Conservation (phyloP, 2,329 filamentous ascomycete genomes). For the Fusarium sarcochroum region DNA sequence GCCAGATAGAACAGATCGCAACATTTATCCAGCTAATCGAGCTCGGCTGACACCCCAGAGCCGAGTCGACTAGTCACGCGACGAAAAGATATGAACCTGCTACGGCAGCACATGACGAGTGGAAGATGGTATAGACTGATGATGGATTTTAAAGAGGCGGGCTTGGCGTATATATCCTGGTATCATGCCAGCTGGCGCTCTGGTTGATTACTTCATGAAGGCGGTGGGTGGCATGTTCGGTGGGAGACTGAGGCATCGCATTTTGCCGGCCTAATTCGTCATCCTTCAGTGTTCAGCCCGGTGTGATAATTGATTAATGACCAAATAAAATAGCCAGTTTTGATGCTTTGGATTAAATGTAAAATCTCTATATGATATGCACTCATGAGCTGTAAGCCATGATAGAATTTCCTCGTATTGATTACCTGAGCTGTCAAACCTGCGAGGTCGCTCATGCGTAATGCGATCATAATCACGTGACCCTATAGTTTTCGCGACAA, state of each 20-base stretch:
- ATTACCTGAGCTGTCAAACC: background rate
- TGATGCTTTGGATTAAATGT: background rate
- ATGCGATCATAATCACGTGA: conserved; percentile 42
- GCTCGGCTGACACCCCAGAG: conserved; percentile 33
- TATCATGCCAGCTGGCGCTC: conserved; percentile 52
- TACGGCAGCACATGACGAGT: conserved; percentile 47
- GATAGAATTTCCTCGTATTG: conserved; percentile 9
- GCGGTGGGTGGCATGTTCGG: conserved; percentile 39
- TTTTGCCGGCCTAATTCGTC: conserved; percentile 28
- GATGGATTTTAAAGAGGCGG: conserved; percentile 47
- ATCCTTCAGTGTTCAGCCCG: conserved; percentile 38
- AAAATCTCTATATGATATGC: conserved; percentile 4
- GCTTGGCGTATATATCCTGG: conserved; percentile 51
- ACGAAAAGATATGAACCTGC: conserved; percentile 43
- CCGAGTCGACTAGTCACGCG: conserved; percentile 40
- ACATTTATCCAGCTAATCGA: conserved; percentile 27
- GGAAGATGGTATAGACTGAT: conserved; percentile 48
- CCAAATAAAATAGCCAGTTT: conserved; percentile 36
- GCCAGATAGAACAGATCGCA: conserved; percentile 26
- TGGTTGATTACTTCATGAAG: conserved; percentile 50
- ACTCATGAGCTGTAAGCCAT: conserved; percentile 4
- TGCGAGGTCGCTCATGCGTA: conserved; percentile 14
- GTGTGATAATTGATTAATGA: conserved; percentile 53
- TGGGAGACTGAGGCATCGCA: conserved; percentile 41
- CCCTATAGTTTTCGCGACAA: conserved; percentile 22